Base-by-base conservation (phyloP, 139 green algal genomes). In the Coelastrella sp. region DNA sequence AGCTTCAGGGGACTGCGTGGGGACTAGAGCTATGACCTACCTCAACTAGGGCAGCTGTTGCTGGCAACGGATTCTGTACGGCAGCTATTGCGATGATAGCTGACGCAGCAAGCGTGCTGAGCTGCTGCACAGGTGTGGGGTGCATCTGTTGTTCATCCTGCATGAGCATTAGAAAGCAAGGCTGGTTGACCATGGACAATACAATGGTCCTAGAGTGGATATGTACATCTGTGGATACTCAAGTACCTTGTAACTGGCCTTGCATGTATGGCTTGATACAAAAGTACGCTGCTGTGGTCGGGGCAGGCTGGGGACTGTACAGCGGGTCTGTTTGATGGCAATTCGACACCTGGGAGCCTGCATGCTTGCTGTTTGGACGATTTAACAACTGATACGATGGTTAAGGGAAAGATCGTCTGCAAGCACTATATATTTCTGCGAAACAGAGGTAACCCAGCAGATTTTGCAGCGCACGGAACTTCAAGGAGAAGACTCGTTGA, bases 111-210 rank as follows among this genome's bases (percentile, higher is more conserved):
- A 79, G 27, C 27, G 41, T 53, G 35, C 43, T 53, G 25, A 63
- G 30, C 8, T 79, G 76, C 59, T 59, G 57, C 23, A 34, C 41
- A 7, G 38, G 21, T 8, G 57, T 37, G 21, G 6, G 2, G 17
- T 19, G 23, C n/a, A 8, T 3, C 35, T 74, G 76, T 35, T 72
- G n/a, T 30, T 64, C 43, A 40, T 79, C 43, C 72, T 79, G 72
- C 72, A 64, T 2, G n/a, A n/a, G n/a, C n/a, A n/a, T n/a, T n/a
- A n/a, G n/a, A n/a, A n/a, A n/a, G n/a, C n/a, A n/a, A n/a, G n/a
- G n/a, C n/a, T n/a, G n/a, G n/a, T n/a, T n/a, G n/a, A n/a, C n/a
- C n/a, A n/a, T n/a, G n/a, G n/a, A n/a, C n/a, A n/a, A n/a, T n/a
- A n/a, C n/a, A n/a, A n/a, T n/a, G n/a, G n/a, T n/a, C n/a, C n/a